phyloP scores from a whole-genome alignment of 202 grass and related monocot genomes.

The Carex arenaria region DNA sequence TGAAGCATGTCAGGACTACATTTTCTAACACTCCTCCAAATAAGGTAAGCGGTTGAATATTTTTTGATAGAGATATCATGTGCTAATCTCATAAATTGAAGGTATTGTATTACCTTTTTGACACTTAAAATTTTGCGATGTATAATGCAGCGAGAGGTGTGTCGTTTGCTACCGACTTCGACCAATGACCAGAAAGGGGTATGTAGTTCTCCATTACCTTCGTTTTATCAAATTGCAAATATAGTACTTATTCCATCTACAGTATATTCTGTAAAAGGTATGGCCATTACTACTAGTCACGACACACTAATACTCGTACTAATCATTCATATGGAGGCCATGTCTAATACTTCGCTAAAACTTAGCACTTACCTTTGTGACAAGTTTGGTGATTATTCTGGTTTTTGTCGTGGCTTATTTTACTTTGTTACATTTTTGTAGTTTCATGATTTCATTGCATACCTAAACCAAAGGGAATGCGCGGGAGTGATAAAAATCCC shows the following conservation, averaged over 20 bases:
- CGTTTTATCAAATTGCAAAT: constrained; percentile 7
- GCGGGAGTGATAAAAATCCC: constrained; percentile 89
- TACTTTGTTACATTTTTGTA: constrained; percentile 31
- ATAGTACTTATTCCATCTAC: background rate
- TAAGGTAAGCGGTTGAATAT: constrained; percentile 60
- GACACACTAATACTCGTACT: background rate
- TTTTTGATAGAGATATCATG: background rate
- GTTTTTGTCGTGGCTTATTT: background rate
- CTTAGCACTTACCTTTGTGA: background rate
- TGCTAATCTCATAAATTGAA: background rate
- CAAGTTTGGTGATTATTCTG: background rate
- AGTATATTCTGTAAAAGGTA: background rate
- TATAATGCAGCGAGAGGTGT: constrained; percentile 71
- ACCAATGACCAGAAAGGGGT: constrained; percentile 75
- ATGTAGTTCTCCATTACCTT: constrained; percentile 28
- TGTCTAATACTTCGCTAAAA: background rate
- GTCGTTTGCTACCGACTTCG: constrained; percentile 59
- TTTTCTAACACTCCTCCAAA: constrained; percentile 62
- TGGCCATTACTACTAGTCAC: background rate
- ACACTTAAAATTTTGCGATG: constrained; percentile 7
- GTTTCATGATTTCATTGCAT: constrained; percentile 85
- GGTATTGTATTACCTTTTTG: constrained; percentile 24
- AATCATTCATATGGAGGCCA: background rate
- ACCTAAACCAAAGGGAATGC: constrained; percentile 83
- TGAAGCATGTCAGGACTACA: constrained; percentile 77